These are phyloP conservation scores for Tylopilus felleus DNA, from an alignment of 768 basidiomycete species.

Conservation along the genomic window DNA sequence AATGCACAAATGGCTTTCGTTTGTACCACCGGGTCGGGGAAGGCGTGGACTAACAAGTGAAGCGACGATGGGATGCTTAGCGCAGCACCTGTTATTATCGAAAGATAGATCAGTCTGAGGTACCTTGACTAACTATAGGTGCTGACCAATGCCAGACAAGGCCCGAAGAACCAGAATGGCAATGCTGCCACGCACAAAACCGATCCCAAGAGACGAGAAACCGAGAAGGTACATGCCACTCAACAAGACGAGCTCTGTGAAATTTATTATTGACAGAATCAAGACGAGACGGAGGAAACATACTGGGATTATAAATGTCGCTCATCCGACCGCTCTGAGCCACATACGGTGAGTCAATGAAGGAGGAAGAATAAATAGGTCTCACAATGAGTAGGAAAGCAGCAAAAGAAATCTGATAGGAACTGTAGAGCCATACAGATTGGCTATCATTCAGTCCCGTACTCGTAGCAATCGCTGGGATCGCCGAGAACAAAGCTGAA, in stretches of 20 bases:
- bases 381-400: not conserved
- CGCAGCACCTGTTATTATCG: not conserved
- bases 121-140: too few relatives aligned
- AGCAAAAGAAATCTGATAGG: conserved; percentile 1
- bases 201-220: not conserved
- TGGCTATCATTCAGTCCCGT: not conserved
- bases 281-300: not conserved
- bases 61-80: not conserved
- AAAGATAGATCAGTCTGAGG: too few relatives aligned
- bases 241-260: too few relatives aligned
- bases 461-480: not conserved
- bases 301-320: conserved; percentile 1
- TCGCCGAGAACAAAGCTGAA: not conserved
- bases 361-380: not conserved
- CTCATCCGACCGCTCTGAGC: not conserved
- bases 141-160: not conserved
- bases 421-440: not conserved
- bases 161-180: not conserved
- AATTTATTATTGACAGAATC: not conserved
- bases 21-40: not conserved
- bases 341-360: not conserved
- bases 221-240: not conserved
- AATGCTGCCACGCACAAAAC: not conserved
- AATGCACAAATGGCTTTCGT: not conserved
- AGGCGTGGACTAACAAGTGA: not conserved